Conservation (phyloP, 768 basidiomycete genomes). For the Mycena crocata region DNA sequence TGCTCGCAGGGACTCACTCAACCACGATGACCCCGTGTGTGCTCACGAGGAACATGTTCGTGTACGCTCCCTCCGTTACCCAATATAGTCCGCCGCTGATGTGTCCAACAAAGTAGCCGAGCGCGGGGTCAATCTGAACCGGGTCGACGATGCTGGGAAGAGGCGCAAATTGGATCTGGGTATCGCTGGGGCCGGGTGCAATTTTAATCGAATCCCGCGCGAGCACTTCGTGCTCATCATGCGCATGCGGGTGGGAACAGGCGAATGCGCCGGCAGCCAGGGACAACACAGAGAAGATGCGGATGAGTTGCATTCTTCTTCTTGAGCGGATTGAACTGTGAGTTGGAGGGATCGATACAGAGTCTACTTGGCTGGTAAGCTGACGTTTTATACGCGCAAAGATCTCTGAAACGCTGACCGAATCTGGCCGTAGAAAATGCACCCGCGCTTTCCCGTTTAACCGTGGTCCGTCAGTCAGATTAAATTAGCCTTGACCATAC, state of each 20-base stretch:
- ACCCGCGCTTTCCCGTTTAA: neutral
- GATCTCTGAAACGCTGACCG: constrained; percentile 5
- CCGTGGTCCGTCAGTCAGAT: constrained; percentile 5
- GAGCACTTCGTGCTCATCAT: constrained; percentile 18
- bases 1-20: constrained; percentile 6
- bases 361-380: constrained; percentile 9
- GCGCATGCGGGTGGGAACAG: constrained; percentile 8
- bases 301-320: constrained; percentile 20
- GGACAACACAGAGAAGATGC: constrained; percentile 17
- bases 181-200: constrained; percentile 17
- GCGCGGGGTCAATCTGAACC: constrained; percentile 1
- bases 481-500: constrained; percentile 1
- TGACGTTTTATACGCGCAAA: constrained; percentile 7
- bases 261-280: constrained; percentile 11
- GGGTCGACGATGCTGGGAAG: constrained; percentile 15
- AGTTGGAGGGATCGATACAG: constrained; percentile 14
- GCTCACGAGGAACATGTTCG: constrained; percentile 19
- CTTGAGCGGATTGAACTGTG: constrained; percentile 14
- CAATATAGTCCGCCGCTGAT: constrained; percentile 6
- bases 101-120: constrained; percentile 20
- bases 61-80: constrained; percentile 14
- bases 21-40: constrained; percentile 16
- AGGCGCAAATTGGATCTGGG: constrained; percentile 21
- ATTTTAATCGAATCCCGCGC: constrained; percentile 8
- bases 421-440: constrained; percentile 11